phyloP scores from a whole-genome alignment of 2,329 filamentous ascomycete species.

The Bipolaris zeicola region DNA sequence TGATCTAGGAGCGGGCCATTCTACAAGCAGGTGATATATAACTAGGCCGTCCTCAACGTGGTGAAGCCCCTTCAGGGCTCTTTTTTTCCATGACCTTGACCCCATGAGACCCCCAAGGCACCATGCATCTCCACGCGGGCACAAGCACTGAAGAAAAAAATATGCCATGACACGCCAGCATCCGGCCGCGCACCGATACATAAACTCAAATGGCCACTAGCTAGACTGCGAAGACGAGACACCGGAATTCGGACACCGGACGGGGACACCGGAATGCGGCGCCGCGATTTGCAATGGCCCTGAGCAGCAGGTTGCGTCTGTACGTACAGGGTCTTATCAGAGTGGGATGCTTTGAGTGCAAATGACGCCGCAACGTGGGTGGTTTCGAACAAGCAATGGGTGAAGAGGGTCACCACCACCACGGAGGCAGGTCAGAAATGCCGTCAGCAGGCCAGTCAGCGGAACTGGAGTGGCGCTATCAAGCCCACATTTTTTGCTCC shows the following conservation, averaged over 20 bases:
- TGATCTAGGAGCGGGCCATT: constrained; percentile 29
- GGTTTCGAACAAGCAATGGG: constrained; percentile 29
- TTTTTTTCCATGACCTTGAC: constrained; percentile 26
- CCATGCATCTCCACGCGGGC: constrained; percentile 20
- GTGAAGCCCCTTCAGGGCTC: constrained; percentile 4
- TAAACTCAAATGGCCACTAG: constrained; percentile 13
- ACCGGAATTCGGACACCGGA: constrained; percentile 10
- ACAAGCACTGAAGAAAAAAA: constrained; percentile 17
- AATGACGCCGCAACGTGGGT: constrained; percentile 33
- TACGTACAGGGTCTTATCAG: constrained; percentile 34
- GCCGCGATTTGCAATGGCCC: constrained; percentile 33
- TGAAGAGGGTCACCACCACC: constrained; percentile 12
- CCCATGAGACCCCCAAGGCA: constrained; percentile 28
- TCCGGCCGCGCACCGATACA: constrained; percentile 33
- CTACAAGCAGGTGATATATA: constrained; percentile 31
- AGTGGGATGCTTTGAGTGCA: constrained; percentile 28
- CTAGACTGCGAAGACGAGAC: constrained; percentile 17
- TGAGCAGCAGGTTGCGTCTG: constrained; percentile 21
- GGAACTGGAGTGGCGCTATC: constrained; percentile 9
- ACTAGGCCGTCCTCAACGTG: constrained; percentile 26
- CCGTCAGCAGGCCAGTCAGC: constrained; percentile 21
- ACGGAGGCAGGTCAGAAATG: constrained; percentile 8
- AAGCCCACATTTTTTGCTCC: constrained; percentile 8
- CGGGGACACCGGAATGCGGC: constrained; percentile 13
- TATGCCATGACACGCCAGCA: constrained; percentile 22